Conservation (phyloP, 441 rosid genomes). For the Mallotus repandus region DNA sequence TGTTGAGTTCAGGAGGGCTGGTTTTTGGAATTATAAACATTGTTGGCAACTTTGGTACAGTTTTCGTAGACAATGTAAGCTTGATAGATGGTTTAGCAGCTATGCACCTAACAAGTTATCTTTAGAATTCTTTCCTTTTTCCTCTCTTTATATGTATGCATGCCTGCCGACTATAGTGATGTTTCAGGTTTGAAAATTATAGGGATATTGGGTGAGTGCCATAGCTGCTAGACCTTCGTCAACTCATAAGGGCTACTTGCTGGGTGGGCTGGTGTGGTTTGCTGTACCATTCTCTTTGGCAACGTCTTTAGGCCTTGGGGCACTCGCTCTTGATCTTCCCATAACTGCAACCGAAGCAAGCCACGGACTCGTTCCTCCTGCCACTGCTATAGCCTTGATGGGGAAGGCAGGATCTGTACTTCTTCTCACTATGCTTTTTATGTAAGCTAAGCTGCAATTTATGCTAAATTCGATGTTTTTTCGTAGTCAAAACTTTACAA, state of each 20-base stretch:
- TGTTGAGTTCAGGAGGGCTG: conserved; percentile 92
- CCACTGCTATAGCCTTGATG: conserved; percentile 95
- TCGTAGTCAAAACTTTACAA: too few species aligned
- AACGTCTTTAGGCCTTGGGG: conserved; percentile 84
- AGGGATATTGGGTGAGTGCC: conserved; percentile 99
- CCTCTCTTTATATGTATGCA: too few species aligned
- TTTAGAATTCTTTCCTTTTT: not conserved
- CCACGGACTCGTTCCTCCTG: conserved; percentile 88
- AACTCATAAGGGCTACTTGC: conserved; percentile 85
- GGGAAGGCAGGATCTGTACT: conserved; percentile 91
- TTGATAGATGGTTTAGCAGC: conserved; percentile 1
- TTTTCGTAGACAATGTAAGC: conserved; percentile 88
- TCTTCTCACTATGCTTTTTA: conserved; percentile 92
- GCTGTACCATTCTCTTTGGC: conserved; percentile 95
- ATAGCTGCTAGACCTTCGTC: conserved; percentile 96
- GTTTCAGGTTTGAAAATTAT: conserved; percentile 7
- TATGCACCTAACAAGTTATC: not conserved
- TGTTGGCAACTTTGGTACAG: conserved; percentile 88
- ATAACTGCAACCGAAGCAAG: conserved; percentile 65
- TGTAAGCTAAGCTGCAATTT: conserved; percentile 59
- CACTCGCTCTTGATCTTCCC: conserved; percentile 90
- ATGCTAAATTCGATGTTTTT: not conserved
- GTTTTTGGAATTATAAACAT: conserved; percentile 86
- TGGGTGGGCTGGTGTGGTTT: conserved; percentile 96
- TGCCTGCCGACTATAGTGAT: not conserved